Evolutionary conservation across 1,139 yeast species (phyloP).

Genomic region (Suhomyces yuchorum): DNA sequence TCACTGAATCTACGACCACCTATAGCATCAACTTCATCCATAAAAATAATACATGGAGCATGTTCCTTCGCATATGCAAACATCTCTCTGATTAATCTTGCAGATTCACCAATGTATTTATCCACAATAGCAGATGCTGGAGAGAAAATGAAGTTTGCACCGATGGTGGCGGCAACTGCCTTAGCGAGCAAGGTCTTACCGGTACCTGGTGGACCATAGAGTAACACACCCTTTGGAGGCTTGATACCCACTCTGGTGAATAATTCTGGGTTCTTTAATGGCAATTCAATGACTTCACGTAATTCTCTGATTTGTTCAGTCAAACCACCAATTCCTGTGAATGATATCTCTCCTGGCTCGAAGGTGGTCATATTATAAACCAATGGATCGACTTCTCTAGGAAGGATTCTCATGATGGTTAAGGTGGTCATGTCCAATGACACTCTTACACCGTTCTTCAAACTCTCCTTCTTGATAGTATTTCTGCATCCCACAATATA

Average conservation of each 20-base stretch:
- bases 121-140: slow-evolving; percentile 99
- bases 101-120: slow-evolving; percentile 97
- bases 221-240: slow-evolving; percentile 95
- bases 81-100: slow-evolving; percentile 97
- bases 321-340: slow-evolving; percentile 95
- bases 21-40: slow-evolving; percentile 99
- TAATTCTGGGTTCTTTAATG: slow-evolving; percentile 94
- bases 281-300: slow-evolving; percentile 96
- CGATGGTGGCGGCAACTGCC: slow-evolving; percentile 98
- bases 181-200: slow-evolving; percentile 95
- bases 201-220: slow-evolving; percentile 99
- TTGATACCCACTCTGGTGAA: slow-evolving; percentile 95
- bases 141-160: slow-evolving; percentile 95
- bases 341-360: slow-evolving; percentile 94
- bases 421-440: slow-evolving; percentile 97
- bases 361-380: slow-evolving; percentile 98
- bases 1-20: slow-evolving; percentile 98
- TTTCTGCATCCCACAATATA: slow-evolving; percentile 97
- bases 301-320: slow-evolving; percentile 94
- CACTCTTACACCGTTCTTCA: slow-evolving; percentile 94
- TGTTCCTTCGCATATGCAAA: slow-evolving; percentile 98
- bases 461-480: slow-evolving; percentile 78
- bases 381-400: slow-evolving; percentile 97
- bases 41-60: slow-evolving; percentile 97
- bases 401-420: slow-evolving; percentile 95